Evolutionary conservation across 768 basidiomycete species (phyloP).

Genomic region (Butyriboletus loyo): DNA sequence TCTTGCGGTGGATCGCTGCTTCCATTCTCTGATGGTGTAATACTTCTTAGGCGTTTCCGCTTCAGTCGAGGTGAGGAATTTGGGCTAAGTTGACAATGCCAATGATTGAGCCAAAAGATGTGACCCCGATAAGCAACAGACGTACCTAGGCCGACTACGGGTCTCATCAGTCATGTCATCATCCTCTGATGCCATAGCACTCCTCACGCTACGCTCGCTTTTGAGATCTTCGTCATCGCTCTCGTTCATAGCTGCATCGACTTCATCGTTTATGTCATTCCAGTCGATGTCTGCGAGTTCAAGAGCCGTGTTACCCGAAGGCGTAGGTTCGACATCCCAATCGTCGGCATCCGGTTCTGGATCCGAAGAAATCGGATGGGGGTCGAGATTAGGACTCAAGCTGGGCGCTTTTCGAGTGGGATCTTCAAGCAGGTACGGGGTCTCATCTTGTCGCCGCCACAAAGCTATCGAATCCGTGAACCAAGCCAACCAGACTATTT

Average conservation of each 20-base stretch:
- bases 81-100: constrained; percentile 30
- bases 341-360: constrained; percentile 67
- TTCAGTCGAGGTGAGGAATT: constrained; percentile 43
- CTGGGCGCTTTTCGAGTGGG: constrained; percentile 41
- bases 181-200: constrained; percentile 47
- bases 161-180: constrained; percentile 47
- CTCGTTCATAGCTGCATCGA: constrained; percentile 84
- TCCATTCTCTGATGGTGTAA: constrained; percentile 64
- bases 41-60: constrained; percentile 69
- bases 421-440: constrained; percentile 68
- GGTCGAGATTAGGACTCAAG: constrained; percentile 44
- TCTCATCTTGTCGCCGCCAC: constrained; percentile 84
- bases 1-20: constrained; percentile 39
- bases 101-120: constrained; percentile 9
- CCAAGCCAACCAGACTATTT: constrained; percentile 88
- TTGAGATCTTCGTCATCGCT: constrained; percentile 53
- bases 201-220: constrained; percentile 42
- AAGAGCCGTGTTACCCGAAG: constrained; percentile 35
- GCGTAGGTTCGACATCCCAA: constrained; percentile 50
- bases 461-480: constrained; percentile 84
- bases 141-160: constrained; percentile 45
- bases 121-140: constrained; percentile 18
- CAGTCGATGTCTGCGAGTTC: constrained; percentile 70
- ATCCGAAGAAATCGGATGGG: constrained; percentile 59
- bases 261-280: constrained; percentile 82